These are phyloP conservation scores for Nitzschia sp. DNA, from an alignment of 108 stramenopile genomes.

Conservation along the genomic window DNA sequence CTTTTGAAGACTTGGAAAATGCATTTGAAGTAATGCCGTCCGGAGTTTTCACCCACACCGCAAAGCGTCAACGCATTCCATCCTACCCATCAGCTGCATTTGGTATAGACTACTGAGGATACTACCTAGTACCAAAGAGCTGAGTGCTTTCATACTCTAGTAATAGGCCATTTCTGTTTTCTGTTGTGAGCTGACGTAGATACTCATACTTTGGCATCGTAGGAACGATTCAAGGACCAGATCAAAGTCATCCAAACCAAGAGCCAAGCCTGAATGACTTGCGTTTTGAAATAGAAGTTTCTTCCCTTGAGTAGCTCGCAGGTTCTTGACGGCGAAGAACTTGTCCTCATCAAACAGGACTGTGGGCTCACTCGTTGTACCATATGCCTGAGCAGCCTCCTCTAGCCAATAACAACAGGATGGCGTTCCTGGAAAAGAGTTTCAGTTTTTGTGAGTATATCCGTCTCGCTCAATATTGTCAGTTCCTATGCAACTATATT, in stretches of 20 bases:
- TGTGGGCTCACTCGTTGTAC: slow-evolving; percentile 40
- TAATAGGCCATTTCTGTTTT: slow-evolving; percentile 63
- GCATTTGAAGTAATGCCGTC: not conserved
- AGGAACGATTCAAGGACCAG: slow-evolving; percentile 75
- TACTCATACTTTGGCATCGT: slow-evolving; percentile 80
- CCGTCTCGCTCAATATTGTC: no score
- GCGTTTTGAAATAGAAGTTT: slow-evolving; percentile 37
- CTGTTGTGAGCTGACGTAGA: slow-evolving; percentile 54
- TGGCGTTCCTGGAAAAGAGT: slow-evolving; percentile 29
- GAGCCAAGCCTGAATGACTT: slow-evolving; percentile 35
- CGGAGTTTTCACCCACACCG: not conserved
- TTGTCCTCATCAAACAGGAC: slow-evolving; percentile 85
- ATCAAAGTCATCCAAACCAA: slow-evolving; percentile 65
- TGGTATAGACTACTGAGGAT: not conserved
- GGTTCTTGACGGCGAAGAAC: slow-evolving; percentile 69
- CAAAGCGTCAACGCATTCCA: not conserved
- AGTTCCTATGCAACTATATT: not conserved
- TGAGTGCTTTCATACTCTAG: slow-evolving; percentile 12
- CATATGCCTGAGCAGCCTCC: slow-evolving; percentile 40
- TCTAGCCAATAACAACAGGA: slow-evolving; percentile 84
- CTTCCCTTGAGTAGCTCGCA: slow-evolving; percentile 39
- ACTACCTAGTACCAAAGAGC: not conserved
- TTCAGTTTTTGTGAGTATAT: no score
- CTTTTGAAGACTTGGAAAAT: not conserved
- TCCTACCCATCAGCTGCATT: slow-evolving; percentile 1